These are phyloP conservation scores for Castanea sativa DNA, from an alignment of 306 rosid genomes.

Conservation along the genomic window DNA sequence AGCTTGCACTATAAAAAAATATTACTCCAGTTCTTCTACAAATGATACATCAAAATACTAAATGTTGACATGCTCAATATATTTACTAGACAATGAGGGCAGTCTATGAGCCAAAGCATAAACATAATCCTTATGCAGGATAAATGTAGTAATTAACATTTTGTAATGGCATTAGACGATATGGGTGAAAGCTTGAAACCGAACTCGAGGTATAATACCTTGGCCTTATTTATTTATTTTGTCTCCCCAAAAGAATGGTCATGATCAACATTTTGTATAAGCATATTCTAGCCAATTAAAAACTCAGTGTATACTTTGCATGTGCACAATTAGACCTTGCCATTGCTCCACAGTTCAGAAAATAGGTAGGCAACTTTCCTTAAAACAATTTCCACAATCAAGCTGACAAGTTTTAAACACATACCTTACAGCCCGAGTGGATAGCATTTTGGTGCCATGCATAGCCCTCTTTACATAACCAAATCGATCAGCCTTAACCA, in stretches of 20 bases:
- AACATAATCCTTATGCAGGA: conserved; percentile 10
- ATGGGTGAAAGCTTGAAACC: not conserved
- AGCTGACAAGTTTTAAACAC: conserved; percentile 20
- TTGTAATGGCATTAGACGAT: not conserved
- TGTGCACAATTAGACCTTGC: not conserved
- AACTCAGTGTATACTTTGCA: conserved; percentile 1
- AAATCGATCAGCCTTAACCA: conserved; percentile 96
- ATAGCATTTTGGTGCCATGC: conserved; percentile 93
- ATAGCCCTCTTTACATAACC: conserved; percentile 93
- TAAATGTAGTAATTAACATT: conserved; percentile 14
- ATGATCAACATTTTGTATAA: not conserved
- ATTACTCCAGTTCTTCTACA: conserved; percentile 24
- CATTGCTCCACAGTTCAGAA: conserved; percentile 20
- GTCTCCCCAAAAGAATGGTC: not conserved
- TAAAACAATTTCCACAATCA: conserved; percentile 7
- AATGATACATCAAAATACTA: conserved; percentile 8
- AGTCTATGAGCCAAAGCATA: conserved; percentile 16
- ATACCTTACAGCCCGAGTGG: conserved; percentile 87
- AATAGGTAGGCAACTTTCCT: conserved; percentile 1
- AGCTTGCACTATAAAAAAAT: conserved; percentile 38
- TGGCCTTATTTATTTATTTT: conserved; percentile 5
- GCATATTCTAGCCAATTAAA: not conserved
- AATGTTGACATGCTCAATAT: not conserved
- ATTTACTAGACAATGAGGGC: conserved; percentile 1
- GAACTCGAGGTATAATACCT: conserved; percentile 13